phyloP scores from a whole-genome alignment of 495 filamentous ascomycete species.

The Astrocystis sublimbata region DNA sequence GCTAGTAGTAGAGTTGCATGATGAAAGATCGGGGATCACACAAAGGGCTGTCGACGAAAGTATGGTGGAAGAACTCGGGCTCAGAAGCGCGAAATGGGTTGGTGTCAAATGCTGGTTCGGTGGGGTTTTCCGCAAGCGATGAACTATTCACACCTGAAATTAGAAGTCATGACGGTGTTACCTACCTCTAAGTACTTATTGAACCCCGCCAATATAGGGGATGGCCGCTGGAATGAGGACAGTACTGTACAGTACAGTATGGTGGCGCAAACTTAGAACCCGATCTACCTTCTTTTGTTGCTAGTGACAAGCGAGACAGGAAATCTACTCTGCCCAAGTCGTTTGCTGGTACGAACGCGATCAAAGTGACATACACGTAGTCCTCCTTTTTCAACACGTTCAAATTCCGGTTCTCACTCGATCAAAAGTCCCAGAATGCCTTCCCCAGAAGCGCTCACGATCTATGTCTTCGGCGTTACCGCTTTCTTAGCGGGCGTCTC shows the following conservation, averaged over 20 bases:
- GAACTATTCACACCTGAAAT: too few species aligned
- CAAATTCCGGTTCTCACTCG: not conserved
- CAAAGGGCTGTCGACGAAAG: slow-evolving; percentile 55
- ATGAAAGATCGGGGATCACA: slow-evolving; percentile 28
- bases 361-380: not conserved
- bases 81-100: slow-evolving; percentile 68
- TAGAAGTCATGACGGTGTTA: too few species aligned
- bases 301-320: not conserved
- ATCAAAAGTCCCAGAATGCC: slow-evolving; percentile 2
- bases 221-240: not conserved
- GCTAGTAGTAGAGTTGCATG: slow-evolving; percentile 46
- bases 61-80: slow-evolving; percentile 52
- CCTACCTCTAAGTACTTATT: too few species aligned
- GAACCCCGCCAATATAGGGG: too few species aligned
- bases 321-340: not conserved
- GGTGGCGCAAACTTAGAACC: not conserved
- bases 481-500: slow-evolving; percentile 17
- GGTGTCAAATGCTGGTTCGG: slow-evolving; percentile 69
- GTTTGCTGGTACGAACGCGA: not conserved
- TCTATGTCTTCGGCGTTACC: slow-evolving; percentile 18
- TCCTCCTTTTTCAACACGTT: not conserved
- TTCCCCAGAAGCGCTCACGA: slow-evolving; percentile 18
- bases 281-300: not conserved
- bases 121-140: slow-evolving; percentile 55
- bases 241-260: not conserved